Evolutionary conservation across 2,329 filamentous ascomycete genomes (phyloP), one percentile per base, ranked within the genome.

Genomic region (Penicillium concentricum): DNA sequence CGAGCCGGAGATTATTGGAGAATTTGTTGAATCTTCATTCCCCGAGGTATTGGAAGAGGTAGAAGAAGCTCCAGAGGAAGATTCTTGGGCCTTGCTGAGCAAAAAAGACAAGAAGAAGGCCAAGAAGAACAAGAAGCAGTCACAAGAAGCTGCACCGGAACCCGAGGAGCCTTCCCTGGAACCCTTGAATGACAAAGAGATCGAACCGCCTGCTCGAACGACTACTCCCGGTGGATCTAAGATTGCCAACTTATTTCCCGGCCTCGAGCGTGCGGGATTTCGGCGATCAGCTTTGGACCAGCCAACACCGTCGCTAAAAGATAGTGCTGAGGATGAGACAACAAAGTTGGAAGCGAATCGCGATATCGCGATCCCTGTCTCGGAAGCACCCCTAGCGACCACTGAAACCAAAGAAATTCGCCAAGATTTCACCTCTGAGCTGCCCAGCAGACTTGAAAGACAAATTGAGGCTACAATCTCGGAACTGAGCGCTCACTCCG

Each of bases 331-430:
- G 70, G 69, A 77, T 74, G 69, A 74, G 72, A 68, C 71, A 53
- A 52, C 59, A 60, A 67, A 64, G 41, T 58, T 58, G 54, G 60
- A 64, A 66, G 61, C 67, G 50, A 72, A 76, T 68, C 75, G 78
- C 58, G 78, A 81, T 57, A 78, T 75, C 61, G 78, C 72, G 60
- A 72, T 78, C 59, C 73, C 77, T 60, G 69, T 78, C 57, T 72
- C 71, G 58, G 79, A 80, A 63, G 77, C 79, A 49, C 74, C 76
- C 39, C 65, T 74, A 35, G 58, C 74, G 30, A 61, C 70, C 42
- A 60, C 61, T 38, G 66, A 69, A 54, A 51, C 65, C 47, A 71
- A 76, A 59, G 76, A 81, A 58, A 80, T 76, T 64, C 75, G 75
- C 9, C 78, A 79, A 56, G 70, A 77, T 49, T 68, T 72, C 48